A percentile compares a stretch with the other conserved stretches of the same genome.
Conservation (phyloP, 208 protist species). For the Crithidia bombi region DNA sequence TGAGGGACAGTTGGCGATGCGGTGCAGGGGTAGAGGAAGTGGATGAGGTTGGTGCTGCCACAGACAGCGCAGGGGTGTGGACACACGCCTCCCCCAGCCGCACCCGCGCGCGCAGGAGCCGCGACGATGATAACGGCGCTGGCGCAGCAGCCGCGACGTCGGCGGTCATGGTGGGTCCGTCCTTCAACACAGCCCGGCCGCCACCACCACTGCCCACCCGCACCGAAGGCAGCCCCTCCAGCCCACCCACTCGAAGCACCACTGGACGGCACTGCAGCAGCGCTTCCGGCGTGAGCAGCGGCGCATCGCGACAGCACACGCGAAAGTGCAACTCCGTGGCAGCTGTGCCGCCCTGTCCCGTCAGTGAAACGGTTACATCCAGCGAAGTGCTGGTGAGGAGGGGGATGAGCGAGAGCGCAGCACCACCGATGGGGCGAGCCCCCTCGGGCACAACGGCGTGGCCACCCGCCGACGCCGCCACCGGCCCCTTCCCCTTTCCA, state of each 20-base stretch:
- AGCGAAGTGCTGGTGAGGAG: slow-evolving; percentile 24
- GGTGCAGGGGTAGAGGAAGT: background rate
- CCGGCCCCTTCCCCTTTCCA: slow-evolving; percentile 17
- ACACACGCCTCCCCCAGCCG: slow-evolving; percentile 20
- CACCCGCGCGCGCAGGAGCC: slow-evolving; percentile 27
- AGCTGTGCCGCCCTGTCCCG: background rate
- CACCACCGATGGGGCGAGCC: slow-evolving; percentile 20
- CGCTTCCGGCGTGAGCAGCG: slow-evolving; percentile 20
- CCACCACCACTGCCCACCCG: background rate
- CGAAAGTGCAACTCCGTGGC: slow-evolving; percentile 17
- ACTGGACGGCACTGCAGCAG: slow-evolving; percentile 31
- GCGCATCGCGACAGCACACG: slow-evolving; percentile 27
- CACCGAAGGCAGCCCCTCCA: slow-evolving; percentile 21
- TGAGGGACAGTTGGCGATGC: background rate
- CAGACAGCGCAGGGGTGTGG: slow-evolving; percentile 3
- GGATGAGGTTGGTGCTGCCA: background rate
- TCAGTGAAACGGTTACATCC: slow-evolving; percentile 21
- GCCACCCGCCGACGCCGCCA: background rate
- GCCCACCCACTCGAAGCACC: slow-evolving; percentile 27
- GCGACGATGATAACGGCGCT: too few relatives aligned
- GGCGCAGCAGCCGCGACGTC: background rate
- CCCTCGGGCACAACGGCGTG: slow-evolving; percentile 20
- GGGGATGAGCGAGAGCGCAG: slow-evolving; percentile 18
- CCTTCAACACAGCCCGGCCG: background rate
- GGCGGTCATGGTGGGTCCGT: background rate